phyloP scores from a whole-genome alignment of 495 filamentous ascomycete species.

The Penicillium goetzii region DNA sequence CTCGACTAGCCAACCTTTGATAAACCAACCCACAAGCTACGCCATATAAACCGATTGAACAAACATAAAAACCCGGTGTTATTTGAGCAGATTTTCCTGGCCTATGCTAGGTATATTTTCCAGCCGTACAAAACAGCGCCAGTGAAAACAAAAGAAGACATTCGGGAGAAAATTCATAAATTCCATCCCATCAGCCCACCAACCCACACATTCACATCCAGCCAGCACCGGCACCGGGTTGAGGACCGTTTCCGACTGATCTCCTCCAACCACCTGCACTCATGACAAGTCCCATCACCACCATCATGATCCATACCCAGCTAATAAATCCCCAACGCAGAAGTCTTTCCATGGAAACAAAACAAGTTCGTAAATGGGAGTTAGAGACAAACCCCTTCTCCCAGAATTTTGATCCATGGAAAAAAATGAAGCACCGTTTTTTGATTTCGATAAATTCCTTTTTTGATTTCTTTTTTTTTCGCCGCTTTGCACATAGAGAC shows the following conservation, averaged over 20 bases:
- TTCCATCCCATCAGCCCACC: slow-evolving; percentile 25
- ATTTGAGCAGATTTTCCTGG: slow-evolving; percentile 44
- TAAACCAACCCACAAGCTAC: not conserved
- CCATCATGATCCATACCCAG: slow-evolving; percentile 22
- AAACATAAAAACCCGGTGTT: slow-evolving; percentile 40
- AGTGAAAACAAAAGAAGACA: slow-evolving; percentile 33
- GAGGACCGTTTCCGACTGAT: slow-evolving; percentile 12
- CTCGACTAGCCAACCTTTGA: not conserved
- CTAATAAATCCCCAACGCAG: slow-evolving; percentile 26
- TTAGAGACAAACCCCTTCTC: slow-evolving; percentile 14
- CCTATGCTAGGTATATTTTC: slow-evolving; percentile 44
- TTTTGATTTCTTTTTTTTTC: slow-evolving; percentile 24
- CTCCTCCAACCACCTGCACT: slow-evolving; percentile 21
- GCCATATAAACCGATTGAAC: slow-evolving; percentile 16
- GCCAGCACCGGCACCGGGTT: slow-evolving; percentile 32
- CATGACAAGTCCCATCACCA: slow-evolving; percentile 30
- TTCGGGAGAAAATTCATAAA: slow-evolving; percentile 6
- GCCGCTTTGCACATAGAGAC: slow-evolving; percentile 15
- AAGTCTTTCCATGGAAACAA: slow-evolving; percentile 29
- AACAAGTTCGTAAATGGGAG: slow-evolving; percentile 32
- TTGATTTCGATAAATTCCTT: slow-evolving; percentile 13
- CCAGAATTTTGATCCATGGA: slow-evolving; percentile 15
- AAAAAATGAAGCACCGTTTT: slow-evolving; percentile 21
- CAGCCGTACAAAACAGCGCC: slow-evolving; percentile 37
- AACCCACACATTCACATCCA: slow-evolving; percentile 15